Percentiles rank a stretch among this genome's conserved stretches.
These are phyloP conservation scores for Diaporthe sp. DNA, from an alignment of 2,329 filamentous ascomycete genomes.

Conservation along the genomic window DNA sequence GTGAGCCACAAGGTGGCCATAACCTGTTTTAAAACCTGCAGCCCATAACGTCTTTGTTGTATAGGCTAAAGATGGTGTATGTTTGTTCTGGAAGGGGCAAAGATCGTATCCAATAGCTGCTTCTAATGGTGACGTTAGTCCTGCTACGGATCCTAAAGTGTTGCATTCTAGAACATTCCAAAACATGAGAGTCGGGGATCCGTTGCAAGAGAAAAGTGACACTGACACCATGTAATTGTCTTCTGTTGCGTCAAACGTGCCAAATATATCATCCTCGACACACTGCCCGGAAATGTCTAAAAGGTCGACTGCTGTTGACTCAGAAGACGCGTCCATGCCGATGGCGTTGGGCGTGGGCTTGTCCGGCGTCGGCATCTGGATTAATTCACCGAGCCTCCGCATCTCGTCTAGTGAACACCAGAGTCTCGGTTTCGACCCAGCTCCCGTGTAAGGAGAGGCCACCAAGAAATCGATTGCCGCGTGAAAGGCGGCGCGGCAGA, in stretches of 20 bases:
- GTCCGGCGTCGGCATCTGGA: slow-evolving; percentile 10
- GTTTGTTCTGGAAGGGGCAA: too few species aligned
- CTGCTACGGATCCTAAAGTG: too few species aligned
- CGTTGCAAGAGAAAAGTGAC: too few species aligned
- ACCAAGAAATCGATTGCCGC: background rate
- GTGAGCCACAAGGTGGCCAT: too few species aligned
- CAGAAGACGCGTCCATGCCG: background rate
- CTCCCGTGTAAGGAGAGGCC: background rate
- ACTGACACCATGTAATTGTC: slow-evolving; percentile 11
- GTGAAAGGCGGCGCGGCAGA: slow-evolving; percentile 2
- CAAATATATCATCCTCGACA: slow-evolving; percentile 5
- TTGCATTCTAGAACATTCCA: too few species aligned
- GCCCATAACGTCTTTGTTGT: too few species aligned
- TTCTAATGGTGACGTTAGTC: too few species aligned
- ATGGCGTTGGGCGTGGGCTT: background rate
- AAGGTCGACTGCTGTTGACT: background rate
- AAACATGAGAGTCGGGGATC: too few species aligned
- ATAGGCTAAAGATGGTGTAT: too few species aligned
- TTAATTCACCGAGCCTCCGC: background rate
- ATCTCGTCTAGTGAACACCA: slow-evolving; percentile 12
- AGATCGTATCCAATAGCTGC: too few species aligned
- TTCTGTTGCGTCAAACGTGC: background rate
- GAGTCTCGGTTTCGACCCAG: background rate
- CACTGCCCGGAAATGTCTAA: background rate
- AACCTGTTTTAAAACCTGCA: too few species aligned